These are phyloP conservation scores for Diutina scorzettiae DNA, from an alignment of 1,139 yeast genomes.

Conservation along the genomic window DNA sequence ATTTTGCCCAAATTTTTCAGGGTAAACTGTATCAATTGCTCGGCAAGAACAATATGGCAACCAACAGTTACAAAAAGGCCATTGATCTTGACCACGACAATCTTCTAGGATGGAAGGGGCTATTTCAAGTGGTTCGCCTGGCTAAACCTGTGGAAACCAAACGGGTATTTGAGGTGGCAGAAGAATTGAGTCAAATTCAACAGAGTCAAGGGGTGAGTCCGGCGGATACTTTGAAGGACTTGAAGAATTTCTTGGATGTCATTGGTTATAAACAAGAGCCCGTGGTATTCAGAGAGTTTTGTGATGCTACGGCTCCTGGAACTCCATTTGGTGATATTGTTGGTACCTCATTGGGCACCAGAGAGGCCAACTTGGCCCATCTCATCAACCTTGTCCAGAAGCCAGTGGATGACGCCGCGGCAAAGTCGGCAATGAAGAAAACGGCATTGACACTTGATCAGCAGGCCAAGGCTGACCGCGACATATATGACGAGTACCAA, in stretches of 20 bases:
- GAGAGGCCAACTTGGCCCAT: slow-evolving; percentile 35
- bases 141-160: slow-evolving; percentile 22
- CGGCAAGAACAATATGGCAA: slow-evolving; percentile 31
- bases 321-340: slow-evolving; percentile 44
- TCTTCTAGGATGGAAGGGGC: slow-evolving; percentile 74
- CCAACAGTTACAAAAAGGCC: slow-evolving; percentile 42
- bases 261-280: slow-evolving; percentile 20
- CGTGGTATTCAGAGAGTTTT: slow-evolving; percentile 31
- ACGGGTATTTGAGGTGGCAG: slow-evolving; percentile 35
- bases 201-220: slow-evolving; percentile 24
- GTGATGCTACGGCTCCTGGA: slow-evolving; percentile 51
- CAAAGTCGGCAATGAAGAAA: slow-evolving; percentile 19
- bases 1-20: slow-evolving; percentile 51
- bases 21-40: slow-evolving; percentile 47
- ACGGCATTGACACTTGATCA: no score
- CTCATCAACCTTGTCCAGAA: slow-evolving; percentile 36
- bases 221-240: slow-evolving; percentile 36
- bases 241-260: slow-evolving; percentile 31
- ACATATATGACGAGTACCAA: slow-evolving; percentile 39
- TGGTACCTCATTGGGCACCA: slow-evolving; percentile 37
- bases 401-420: slow-evolving; percentile 27
- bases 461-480: slow-evolving; percentile 21
- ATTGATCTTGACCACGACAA: slow-evolving; percentile 41
- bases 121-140: slow-evolving; percentile 23
- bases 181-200: slow-evolving; percentile 14